Base-by-base conservation (phyloP, 2,329 filamentous ascomycete genomes). In the Cyanodermella asteris region DNA sequence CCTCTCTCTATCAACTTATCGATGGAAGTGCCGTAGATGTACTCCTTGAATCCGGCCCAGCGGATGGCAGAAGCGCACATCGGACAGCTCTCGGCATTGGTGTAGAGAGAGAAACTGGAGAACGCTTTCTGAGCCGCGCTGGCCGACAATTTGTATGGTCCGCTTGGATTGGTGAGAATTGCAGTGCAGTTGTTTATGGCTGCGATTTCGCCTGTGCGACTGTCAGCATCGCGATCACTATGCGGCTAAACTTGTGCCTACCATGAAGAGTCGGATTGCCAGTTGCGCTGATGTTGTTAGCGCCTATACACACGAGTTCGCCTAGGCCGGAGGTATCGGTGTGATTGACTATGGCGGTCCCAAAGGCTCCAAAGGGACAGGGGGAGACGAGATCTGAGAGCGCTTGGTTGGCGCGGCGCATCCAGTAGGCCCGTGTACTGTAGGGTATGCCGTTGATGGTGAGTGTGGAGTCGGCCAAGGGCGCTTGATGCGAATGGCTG, bases 21-120 rank as follows among this genome's bases (percentile, higher is more conserved):
- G 30, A 62, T 59, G 14, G 47, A 53, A 1, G 58, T 63, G 5
- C 59, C 59, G 34, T 56, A 65, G 6, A 66, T 49, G 36, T 59
- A 61, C 40, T 64, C 61, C 18, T 44, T 47, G 43, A 66, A 63
- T 0, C 58, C 58, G 0, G 59, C 49, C 57, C 58, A 65, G 2
- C 59, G 52, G 31, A 65, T 62, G 0, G 59, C 61, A 5, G 57
- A 53, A 2, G 61, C 59, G 34, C 62, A 67, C 54, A 65, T 67
- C 5, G 60, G 55, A 38, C 61, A 66, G 28, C 53, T 56, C 39
- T 66, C 61, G 2, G 54, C 61, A 37, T 61, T 66, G 13, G 61
- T 65, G 39, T 66, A 65, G 4, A 65, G 39, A 5, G 52, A 52
- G n/a, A 66, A 39, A 10, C 46, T 34, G 3, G 40, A 30, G 33